A percentile compares a stretch with the other conserved stretches of the same genome.
These are phyloP conservation scores for Dianthus caryophyllus DNA, from an alignment of 148 eudicot species.

Conservation along the genomic window DNA sequence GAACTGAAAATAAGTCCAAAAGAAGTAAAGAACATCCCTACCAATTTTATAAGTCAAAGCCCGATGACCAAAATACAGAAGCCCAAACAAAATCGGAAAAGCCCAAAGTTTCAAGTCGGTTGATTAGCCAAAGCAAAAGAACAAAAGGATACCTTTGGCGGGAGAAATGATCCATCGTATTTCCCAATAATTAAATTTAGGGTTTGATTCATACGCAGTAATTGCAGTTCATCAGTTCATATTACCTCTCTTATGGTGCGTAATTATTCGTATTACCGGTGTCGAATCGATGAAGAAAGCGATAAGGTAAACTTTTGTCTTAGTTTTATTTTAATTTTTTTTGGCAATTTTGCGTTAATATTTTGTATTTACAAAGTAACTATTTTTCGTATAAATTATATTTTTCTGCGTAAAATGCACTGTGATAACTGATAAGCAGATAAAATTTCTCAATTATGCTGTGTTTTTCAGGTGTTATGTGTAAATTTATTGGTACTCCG, in stretches of 20 bases:
- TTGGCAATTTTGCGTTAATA: too few species aligned
- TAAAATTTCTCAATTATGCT: not conserved
- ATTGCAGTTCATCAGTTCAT: not conserved
- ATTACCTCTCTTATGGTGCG: not conserved
- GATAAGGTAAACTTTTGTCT: constrained; percentile 47
- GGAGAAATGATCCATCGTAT: constrained; percentile 19
- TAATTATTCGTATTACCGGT: not conserved
- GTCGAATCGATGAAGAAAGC: constrained; percentile 49
- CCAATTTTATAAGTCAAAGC: too few species aligned
- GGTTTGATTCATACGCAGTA: constrained; percentile 3
- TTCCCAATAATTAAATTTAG: not conserved
- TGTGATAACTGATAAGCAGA: too few species aligned
- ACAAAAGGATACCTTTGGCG: constrained; percentile 24
- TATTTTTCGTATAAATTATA: too few species aligned
- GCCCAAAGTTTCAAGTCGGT: too few species aligned
- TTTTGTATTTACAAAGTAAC: too few species aligned
- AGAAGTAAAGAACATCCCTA: too few species aligned
- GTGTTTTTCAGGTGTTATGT: not conserved
- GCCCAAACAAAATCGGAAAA: too few species aligned
- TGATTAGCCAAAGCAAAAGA: constrained; percentile 11
- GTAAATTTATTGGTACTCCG: not conserved
- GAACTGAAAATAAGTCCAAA: too few species aligned
- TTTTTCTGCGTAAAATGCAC: too few species aligned
- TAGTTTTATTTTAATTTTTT: too few species aligned
- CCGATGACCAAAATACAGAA: too few species aligned